Percentiles rank a stretch among this genome's conserved stretches.
Conservation (phyloP, 148 eudicot genomes). For the Nepenthes mirabilis region DNA sequence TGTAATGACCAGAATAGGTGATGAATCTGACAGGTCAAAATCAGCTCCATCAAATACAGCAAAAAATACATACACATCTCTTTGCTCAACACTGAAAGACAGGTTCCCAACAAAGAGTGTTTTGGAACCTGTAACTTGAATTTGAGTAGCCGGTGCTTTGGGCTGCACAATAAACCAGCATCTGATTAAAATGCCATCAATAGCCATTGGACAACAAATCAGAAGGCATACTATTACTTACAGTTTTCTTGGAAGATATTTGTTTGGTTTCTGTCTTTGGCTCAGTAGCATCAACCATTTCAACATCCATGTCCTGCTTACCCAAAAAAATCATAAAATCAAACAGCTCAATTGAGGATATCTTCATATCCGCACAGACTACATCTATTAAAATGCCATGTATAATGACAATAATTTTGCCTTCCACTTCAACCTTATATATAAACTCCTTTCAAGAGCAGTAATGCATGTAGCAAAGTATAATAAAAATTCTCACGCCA, state of each 20-base stretch:
- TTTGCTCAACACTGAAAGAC: conserved; percentile 35
- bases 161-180: conserved; percentile 31
- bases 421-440: no score
- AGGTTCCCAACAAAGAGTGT: conserved; percentile 76
- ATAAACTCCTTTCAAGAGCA: no score
- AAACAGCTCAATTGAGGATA: not conserved
- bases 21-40: not conserved
- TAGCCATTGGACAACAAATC: not conserved
- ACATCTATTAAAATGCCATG: not conserved
- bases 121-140: conserved; percentile 39
- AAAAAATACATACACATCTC: conserved; percentile 51
- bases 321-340: not conserved
- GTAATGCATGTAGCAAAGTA: no score
- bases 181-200: not conserved
- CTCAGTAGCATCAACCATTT: conserved; percentile 61
- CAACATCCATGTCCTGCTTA: conserved; percentile 47
- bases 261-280: conserved; percentile 12
- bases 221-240: conserved; percentile 4
- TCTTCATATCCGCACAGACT: not conserved
- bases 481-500: no score
- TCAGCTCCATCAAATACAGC: not conserved
- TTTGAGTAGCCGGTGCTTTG: conserved; percentile 45
- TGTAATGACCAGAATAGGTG: conserved; percentile 5
- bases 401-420: not conserved
- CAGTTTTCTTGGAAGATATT: conserved; percentile 23